Evolutionary conservation across 331 rosid species (phyloP).

Genomic region (Acacia pycnantha): DNA sequence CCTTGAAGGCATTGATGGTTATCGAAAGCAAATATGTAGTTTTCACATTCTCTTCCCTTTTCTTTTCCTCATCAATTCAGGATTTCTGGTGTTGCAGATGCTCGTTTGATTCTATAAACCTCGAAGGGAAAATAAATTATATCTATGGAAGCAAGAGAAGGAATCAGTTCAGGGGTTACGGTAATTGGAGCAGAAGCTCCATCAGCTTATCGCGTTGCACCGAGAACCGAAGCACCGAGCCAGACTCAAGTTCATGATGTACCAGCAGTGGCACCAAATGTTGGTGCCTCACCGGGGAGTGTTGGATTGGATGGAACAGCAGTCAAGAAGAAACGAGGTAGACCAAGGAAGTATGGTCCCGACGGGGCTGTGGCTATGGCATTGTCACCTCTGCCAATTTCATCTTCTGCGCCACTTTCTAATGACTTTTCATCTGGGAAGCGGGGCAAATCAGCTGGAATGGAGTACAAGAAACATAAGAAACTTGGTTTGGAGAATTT

Average conservation of each 20-base stretch:
- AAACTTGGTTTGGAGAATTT: conserved; percentile 55
- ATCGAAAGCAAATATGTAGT: background rate
- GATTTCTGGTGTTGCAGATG: conserved; percentile 40
- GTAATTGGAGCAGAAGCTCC: conserved; percentile 89
- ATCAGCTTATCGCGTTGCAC: conserved; percentile 71
- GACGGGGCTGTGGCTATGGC: conserved; percentile 80
- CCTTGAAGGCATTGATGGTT: background rate
- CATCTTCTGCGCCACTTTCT: conserved; percentile 56
- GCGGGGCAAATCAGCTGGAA: conserved; percentile 55
- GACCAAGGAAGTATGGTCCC: conserved; percentile 82
- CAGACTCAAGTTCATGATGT: conserved; percentile 47
- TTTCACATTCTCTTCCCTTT: background rate
- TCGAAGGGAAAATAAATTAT: conserved; percentile 25
- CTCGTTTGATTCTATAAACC: conserved; percentile 32
- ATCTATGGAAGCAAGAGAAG: conserved; percentile 82
- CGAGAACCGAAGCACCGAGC: conserved; percentile 56
- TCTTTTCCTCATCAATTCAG: background rate
- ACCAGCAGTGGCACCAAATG: conserved; percentile 12
- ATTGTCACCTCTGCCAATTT: conserved; percentile 71
- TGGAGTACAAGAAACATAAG: conserved; percentile 58
- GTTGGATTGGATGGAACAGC: conserved; percentile 53
- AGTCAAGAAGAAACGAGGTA: conserved; percentile 71
- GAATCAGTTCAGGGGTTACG: conserved; percentile 71
- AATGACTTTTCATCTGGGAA: conserved; percentile 47
- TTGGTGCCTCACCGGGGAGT: conserved; percentile 49